These are phyloP conservation scores for Termitomyces sp. DNA, from an alignment of 768 basidiomycete genomes.

Conservation along the genomic window DNA sequence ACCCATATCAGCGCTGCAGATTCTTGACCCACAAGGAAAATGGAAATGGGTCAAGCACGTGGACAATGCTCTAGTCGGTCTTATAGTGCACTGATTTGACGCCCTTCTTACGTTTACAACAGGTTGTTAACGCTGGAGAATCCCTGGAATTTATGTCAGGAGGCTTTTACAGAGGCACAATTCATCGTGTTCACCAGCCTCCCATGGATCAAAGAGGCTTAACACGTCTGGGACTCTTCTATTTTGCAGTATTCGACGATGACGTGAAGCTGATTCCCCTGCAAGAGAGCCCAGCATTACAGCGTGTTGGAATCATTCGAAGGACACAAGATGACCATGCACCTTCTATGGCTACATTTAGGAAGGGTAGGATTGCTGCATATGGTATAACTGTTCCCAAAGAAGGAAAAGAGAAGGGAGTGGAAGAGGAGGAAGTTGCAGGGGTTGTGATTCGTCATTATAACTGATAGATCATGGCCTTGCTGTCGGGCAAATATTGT, in stretches of 20 bases:
- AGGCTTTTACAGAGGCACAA: constrained; percentile 42
- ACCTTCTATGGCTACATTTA: constrained; percentile 36
- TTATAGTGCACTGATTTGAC: background rate
- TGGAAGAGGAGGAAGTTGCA: constrained; percentile 40
- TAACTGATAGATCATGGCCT: constrained; percentile 22
- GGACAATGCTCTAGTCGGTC: constrained; percentile 36
- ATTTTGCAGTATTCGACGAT: constrained; percentile 41
- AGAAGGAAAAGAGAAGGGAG: constrained; percentile 26
- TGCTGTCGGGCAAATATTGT: too few species aligned
- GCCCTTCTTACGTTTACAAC: background rate
- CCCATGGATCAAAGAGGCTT: constrained; percentile 37
- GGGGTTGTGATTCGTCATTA: constrained; percentile 44
- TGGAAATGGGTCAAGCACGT: constrained; percentile 48
- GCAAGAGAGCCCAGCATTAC: constrained; percentile 35
- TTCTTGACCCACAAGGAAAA: constrained; percentile 30
- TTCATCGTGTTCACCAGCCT: constrained; percentile 45
- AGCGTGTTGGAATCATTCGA: constrained; percentile 27
- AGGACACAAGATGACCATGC: constrained; percentile 28
- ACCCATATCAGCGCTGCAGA: constrained; percentile 42
- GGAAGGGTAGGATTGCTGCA: constrained; percentile 30
- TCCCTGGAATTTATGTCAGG: constrained; percentile 43
- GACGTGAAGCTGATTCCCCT: constrained; percentile 34
- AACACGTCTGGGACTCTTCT: constrained; percentile 42
- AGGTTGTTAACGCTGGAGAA: constrained; percentile 45
- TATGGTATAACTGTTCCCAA: constrained; percentile 34